These are phyloP conservation scores for Hanseniaspora thailandica DNA, from an alignment of 805 yeast genomes.

Conservation along the genomic window DNA sequence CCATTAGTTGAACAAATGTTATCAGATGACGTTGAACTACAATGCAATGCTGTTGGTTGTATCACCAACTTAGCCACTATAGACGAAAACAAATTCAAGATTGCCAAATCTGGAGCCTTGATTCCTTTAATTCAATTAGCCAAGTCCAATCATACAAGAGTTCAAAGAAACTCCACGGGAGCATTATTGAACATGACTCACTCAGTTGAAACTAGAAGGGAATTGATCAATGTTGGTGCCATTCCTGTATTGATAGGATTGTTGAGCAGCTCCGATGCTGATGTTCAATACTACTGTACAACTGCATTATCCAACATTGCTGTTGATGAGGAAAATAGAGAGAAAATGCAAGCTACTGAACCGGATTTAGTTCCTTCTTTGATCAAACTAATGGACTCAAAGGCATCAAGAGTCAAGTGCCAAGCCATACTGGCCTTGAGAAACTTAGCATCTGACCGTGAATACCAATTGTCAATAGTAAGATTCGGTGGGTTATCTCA, in stretches of 20 bases:
- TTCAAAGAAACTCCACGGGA: slow-evolving; percentile 97
- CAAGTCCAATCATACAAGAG: slow-evolving; percentile 85
- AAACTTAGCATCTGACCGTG: slow-evolving; percentile 89
- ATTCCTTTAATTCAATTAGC: slow-evolving; percentile 91
- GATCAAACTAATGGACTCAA: slow-evolving; percentile 83
- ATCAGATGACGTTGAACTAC: slow-evolving; percentile 93
- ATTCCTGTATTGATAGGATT: slow-evolving; percentile 89
- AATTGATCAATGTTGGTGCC: slow-evolving; percentile 93
- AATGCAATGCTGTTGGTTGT: slow-evolving; percentile 98
- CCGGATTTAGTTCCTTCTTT: slow-evolving; percentile 81
- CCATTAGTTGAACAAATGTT: slow-evolving; percentile 96
- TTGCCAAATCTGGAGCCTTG: slow-evolving; percentile 91
- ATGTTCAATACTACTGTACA: slow-evolving; percentile 96
- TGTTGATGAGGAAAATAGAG: slow-evolving; percentile 85
- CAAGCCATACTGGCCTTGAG: slow-evolving; percentile 95
- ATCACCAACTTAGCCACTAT: slow-evolving; percentile 95
- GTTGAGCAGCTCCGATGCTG: slow-evolving; percentile 78
- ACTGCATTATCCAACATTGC: slow-evolving; percentile 95
- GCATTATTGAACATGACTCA: slow-evolving; percentile 97
- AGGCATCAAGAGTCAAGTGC: slow-evolving; percentile 90
- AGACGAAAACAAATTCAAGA: slow-evolving; percentile 90
- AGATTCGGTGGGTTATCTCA: slow-evolving; percentile 92
- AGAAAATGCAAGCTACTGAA: slow-evolving; percentile 78
- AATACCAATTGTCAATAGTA: slow-evolving; percentile 90
- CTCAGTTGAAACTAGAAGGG: slow-evolving; percentile 89